Evolutionary conservation across 345 rosid species (phyloP).

Genomic region (Aethionema arabicum): DNA sequence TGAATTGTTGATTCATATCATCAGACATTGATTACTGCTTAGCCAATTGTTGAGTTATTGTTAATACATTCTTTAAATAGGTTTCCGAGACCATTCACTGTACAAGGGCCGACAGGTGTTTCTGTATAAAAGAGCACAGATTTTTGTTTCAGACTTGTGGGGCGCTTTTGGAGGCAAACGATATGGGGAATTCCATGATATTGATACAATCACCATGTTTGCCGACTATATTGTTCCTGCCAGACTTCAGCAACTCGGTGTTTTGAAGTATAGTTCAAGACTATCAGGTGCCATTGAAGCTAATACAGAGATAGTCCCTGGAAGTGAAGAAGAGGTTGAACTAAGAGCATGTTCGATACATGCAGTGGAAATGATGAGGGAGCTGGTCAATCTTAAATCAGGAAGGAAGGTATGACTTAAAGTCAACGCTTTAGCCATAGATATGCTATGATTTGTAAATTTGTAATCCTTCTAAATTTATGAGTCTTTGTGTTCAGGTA

Average conservation of each 20-base stretch:
- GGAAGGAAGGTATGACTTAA: constrained; percentile 61
- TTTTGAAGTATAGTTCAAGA: constrained; percentile 59
- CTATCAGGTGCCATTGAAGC: constrained; percentile 51
- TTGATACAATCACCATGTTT: constrained; percentile 69
- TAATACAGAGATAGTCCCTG: constrained; percentile 54
- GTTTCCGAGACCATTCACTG: constrained; percentile 73
- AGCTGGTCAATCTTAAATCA: constrained; percentile 48
- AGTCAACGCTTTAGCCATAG: neutral
- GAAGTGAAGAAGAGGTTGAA: constrained; percentile 84
- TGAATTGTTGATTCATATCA: neutral
- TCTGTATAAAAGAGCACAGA: constrained; percentile 82
- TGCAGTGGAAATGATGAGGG: constrained; percentile 84
- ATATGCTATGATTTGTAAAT: neutral
- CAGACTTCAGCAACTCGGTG: constrained; percentile 71
- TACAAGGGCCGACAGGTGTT: constrained; percentile 77
- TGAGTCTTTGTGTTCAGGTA: constrained; percentile 47
- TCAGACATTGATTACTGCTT: too few species aligned
- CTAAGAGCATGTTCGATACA: constrained; percentile 73
- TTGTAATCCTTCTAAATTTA: neutral
- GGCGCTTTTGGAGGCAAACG: constrained; percentile 82
- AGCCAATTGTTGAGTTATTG: too few species aligned
- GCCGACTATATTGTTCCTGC: constrained; percentile 85
- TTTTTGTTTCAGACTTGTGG: constrained; percentile 73
- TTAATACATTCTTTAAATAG: constrained; percentile 24
- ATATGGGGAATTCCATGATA: constrained; percentile 66